Conservation (phyloP, 495 filamentous ascomycete genomes). For the Xylaria cubensis region DNA sequence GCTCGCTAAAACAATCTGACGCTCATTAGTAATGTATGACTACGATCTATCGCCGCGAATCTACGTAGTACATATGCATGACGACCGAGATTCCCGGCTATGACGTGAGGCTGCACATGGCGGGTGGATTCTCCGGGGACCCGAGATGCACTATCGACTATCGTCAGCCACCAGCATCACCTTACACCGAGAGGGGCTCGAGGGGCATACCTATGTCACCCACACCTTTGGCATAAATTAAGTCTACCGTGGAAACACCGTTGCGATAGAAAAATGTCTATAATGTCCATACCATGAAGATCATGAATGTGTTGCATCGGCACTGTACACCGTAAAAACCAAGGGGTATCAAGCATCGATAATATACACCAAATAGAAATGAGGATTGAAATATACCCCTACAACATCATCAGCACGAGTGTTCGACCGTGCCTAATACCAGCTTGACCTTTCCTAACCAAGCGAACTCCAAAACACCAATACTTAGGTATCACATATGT, state of each 20-base stretch:
- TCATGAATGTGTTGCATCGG: neutral
- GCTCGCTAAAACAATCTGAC: neutral
- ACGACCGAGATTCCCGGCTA: neutral
- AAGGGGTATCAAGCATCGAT: constrained; percentile 11
- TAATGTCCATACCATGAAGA: neutral
- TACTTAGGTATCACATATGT: neutral
- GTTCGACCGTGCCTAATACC: neutral
- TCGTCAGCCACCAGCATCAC: neutral
- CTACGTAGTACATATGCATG: neutral
- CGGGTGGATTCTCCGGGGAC: constrained; percentile 8
- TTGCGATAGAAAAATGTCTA: neutral
- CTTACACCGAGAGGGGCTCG: neutral
- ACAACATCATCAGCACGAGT: neutral
- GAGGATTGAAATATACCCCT: neutral
- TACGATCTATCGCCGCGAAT: neutral
- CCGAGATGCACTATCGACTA: neutral
- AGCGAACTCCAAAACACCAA: constrained; percentile 7
- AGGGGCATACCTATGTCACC: neutral
- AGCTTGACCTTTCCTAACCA: neutral
- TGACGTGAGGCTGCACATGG: constrained; percentile 1
- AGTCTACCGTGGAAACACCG: neutral
- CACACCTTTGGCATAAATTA: neutral
- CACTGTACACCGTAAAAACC: neutral
- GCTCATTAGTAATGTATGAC: neutral
- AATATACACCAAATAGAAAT: constrained; percentile 8